Base-by-base conservation (phyloP, 768 basidiomycete species). In the Kondoa subrosea region DNA sequence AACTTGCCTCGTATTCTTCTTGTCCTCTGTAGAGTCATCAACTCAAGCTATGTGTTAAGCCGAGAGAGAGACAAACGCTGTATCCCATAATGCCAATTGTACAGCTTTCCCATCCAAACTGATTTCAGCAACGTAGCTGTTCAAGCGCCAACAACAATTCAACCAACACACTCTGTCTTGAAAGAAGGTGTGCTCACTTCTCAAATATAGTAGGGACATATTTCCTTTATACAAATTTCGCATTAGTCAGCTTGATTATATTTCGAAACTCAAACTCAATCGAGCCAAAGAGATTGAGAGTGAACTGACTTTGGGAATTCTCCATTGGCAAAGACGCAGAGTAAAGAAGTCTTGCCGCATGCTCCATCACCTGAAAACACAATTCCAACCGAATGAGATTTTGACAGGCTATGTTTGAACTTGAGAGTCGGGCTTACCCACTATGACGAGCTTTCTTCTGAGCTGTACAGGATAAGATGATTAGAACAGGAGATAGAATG, bases 1-100 rank as follows among this genome's bases (percentile, higher is more conserved):
- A 89, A n/a, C n/a, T n/a, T n/a, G n/a, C 89, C 81, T 97, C 93
- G 77, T 99, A 96, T 80, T 95, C 93, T 81, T 99, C 93, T 80
- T 96, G 92, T 59, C 93, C 92, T 75, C 92, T 95, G 76, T 67
- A 32, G 4, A 21, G 3, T 21, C 25, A 34, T 57, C 64, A 12
- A 40, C 21, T 33, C 17, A 34, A 62, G 29, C 3, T 29, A 40
- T 26, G 14, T 59, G 58, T 26, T 29, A 25, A 15, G 56, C 31
- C 14, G 26, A 21, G 3, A 26, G 57, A 26, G 17, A 2, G 14
- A 85, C 89, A 78, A 77, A 95, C 92, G 95, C 95, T 66, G 95
- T 97, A 82, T 99, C 95, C 95, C 95, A 97, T 57, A 97, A 79
- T 56, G 95, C 93, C 68, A 97, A 79, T 77, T 97, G 92, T 21